Evolutionary conservation across 441 rosid species (phyloP), one percentile per base, ranked within the genome.

Genomic region (Kokia cookei): DNA sequence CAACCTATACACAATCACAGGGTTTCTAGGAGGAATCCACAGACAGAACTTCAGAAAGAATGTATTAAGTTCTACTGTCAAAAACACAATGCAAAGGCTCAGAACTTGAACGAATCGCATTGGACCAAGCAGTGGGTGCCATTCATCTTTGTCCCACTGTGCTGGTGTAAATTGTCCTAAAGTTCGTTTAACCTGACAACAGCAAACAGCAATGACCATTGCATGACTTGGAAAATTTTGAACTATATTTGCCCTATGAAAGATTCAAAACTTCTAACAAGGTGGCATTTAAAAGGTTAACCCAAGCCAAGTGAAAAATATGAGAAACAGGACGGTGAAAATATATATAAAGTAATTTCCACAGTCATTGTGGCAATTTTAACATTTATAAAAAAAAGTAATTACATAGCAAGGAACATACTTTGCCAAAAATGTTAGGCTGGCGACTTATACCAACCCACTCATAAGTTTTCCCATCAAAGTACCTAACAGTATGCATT

Each of bases 401-500:
- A 50, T 73, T 26, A 29, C 32, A 50, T 17, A 29, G 40, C 19
- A 60, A 58, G 17, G 64, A 75, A 77, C 88, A 5, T 84, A 91
- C 99, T 89, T 88, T 96, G 79, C 98, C 93, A 57, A 96, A 78
- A 65, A 96, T 91, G 72, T 90, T 96, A 29, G 99, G 98, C 78
- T 96, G 98, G 58, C 91, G 97, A 80, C 98, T 96, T 72, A 96
- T 94, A 76, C 98, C 98, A 79, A 94, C 98, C 99, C 99, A 94
- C 79, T 94, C 97, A 17, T 96, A 96, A 65, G 99, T 93, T 84
- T 82, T 94, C 47, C 98, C 99, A 75, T 96, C 99, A 73, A 96
- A 96, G 80, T 96, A 91, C 72, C 98, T 84, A 35, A 96, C 99
- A n/a, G 98, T 91, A 77, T 93, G 81, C 99, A 96, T 96, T 78